Conservation (phyloP, 2,329 filamentous ascomycete species). For the Calonectria hawksworthii region DNA sequence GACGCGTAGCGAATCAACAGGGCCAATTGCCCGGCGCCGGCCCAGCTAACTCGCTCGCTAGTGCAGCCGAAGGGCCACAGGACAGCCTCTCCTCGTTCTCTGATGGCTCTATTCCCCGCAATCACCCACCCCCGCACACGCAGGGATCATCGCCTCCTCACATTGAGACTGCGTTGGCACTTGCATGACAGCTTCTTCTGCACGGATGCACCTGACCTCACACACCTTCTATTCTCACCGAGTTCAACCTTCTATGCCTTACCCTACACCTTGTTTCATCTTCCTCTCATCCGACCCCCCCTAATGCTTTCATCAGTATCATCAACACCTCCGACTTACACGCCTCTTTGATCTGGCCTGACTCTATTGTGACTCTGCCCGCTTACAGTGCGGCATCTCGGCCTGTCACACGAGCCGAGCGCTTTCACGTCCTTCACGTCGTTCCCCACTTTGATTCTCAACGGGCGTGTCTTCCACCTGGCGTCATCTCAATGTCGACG, state of each 20-base stretch:
- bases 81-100: constrained; percentile 15
- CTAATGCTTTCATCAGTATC: neutral
- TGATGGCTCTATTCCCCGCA: constrained; percentile 30
- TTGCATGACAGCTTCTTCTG: constrained; percentile 13
- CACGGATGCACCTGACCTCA: constrained; percentile 24
- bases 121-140: constrained; percentile 39
- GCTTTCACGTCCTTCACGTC: neutral
- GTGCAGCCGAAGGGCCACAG: constrained; percentile 7
- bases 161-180: constrained; percentile 8
- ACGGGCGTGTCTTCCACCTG: neutral
- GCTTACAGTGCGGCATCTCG: neutral
- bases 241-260: constrained; percentile 8
- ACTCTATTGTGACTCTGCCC: neutral
- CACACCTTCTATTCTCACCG: constrained; percentile 20
- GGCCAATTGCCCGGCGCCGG: neutral
- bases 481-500: constrained; percentile 23
- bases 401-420: neutral
- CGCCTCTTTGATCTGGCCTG: neutral
- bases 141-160: constrained; percentile 28
- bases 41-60: constrained; percentile 3
- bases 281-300: neutral
- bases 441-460: neutral
- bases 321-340: neutral
- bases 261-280: constrained; percentile 15
- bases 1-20: constrained; percentile 11